These are phyloP conservation scores for Cytidiella melzeri DNA, from an alignment of 768 basidiomycete species.

Conservation along the genomic window DNA sequence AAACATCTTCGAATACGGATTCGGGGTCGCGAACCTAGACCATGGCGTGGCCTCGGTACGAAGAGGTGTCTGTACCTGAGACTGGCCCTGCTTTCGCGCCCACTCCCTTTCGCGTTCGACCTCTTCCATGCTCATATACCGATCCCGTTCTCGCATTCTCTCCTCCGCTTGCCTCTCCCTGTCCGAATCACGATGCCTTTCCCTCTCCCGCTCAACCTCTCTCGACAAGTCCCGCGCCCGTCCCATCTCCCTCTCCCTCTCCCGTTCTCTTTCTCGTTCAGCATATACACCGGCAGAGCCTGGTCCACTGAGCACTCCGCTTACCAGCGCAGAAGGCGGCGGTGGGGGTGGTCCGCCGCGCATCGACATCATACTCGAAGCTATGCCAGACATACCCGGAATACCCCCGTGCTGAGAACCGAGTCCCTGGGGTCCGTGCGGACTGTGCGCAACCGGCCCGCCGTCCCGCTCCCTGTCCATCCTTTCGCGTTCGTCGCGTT, in stretches of 20 bases:
- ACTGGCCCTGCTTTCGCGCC: conserved; percentile 25
- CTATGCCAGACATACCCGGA: neutral
- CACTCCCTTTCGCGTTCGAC: conserved; percentile 26
- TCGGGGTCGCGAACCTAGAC: conserved; percentile 21
- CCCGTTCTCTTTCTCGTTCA: conserved; percentile 10
- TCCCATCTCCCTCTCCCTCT: conserved; percentile 12
- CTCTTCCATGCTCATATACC: conserved; percentile 18
- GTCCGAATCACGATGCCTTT: conserved; percentile 12
- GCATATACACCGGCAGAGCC: conserved; percentile 5
- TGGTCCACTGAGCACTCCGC: conserved; percentile 5
- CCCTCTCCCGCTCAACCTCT: conserved; percentile 21
- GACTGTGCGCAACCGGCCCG: neutral
- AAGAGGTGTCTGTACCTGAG: conserved; percentile 18
- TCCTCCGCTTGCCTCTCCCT: conserved; percentile 8
- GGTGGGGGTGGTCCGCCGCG: conserved; percentile 6
- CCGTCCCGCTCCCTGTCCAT: neutral
- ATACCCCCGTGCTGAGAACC: conserved; percentile 5
- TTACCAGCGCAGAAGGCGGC: neutral
- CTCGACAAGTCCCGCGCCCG: conserved; percentile 18
- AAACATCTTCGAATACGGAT: neutral
- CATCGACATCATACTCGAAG: conserved; percentile 8
- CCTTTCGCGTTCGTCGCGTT: conserved; percentile 6
- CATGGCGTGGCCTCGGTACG: conserved; percentile 25
- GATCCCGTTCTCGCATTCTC: conserved; percentile 30
- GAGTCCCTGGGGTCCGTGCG: neutral